A percentile compares a stretch with the other conserved stretches of the same genome.
phyloP scores from a whole-genome alignment of 2,329 filamentous ascomycete genomes.

The Penicillium oxalicum region DNA sequence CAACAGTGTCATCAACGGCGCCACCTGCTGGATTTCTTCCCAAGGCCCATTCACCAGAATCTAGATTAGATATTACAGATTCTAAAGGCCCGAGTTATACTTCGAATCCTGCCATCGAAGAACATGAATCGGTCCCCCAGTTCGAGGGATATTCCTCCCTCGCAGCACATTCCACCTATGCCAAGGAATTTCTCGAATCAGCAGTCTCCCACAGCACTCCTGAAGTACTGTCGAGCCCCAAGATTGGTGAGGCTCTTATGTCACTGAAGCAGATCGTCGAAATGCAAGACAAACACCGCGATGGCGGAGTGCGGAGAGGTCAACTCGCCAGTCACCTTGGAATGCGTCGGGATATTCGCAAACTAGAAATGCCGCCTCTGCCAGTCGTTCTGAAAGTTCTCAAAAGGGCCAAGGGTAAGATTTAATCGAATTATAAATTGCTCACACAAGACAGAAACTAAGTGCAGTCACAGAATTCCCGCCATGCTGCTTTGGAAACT shows the following conservation, averaged over 20 bases:
- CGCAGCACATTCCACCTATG: constrained; percentile 45
- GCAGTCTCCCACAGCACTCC: constrained; percentile 33
- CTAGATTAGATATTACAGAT: not conserved
- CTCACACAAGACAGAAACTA: not conserved
- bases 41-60: constrained; percentile 4
- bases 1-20: constrained; percentile 5
- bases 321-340: constrained; percentile 20
- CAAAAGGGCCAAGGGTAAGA: constrained; percentile 30
- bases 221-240: constrained; percentile 31
- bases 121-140: constrained; percentile 22
- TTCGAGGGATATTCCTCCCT: constrained; percentile 49
- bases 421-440: too few species aligned
- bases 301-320: constrained; percentile 21
- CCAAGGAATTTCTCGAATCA: constrained; percentile 39
- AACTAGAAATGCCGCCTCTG: constrained; percentile 34
- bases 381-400: constrained; percentile 29
- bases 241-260: constrained; percentile 35
- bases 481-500: constrained; percentile 20
- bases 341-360: constrained; percentile 25
- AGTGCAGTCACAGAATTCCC: constrained; percentile 15
- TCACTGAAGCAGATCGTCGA: constrained; percentile 36
- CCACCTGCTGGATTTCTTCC: constrained; percentile 5
- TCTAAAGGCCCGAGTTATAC: constrained; percentile 14
- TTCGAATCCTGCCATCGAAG: constrained; percentile 22
- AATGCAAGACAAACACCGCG: constrained; percentile 28